A percentile compares a stretch with the other conserved stretches of the same genome.
Conservation (phyloP, 768 basidiomycete species). For the Collybia sp. region DNA sequence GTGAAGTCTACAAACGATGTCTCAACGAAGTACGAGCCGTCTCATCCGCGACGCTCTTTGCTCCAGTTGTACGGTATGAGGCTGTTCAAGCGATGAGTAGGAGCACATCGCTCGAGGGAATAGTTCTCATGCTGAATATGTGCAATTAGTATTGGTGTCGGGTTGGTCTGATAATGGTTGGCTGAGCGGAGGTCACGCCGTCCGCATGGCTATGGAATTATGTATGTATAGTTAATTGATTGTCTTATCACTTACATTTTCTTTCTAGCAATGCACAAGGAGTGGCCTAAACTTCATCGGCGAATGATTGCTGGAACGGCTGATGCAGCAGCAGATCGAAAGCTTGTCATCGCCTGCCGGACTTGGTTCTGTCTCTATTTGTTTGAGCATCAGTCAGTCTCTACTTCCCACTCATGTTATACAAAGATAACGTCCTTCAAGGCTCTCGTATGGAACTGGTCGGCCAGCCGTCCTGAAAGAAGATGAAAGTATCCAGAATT, state of each 20-base stretch:
- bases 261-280: constrained; percentile 75
- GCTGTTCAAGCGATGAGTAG: constrained; percentile 92
- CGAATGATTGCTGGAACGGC: constrained; percentile 71
- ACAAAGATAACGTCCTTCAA: constrained; percentile 20
- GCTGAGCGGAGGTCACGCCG: constrained; percentile 94
- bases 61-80: constrained; percentile 79
- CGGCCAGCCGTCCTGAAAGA: constrained; percentile 90
- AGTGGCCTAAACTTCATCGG: constrained; percentile 78
- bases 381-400: constrained; percentile 87
- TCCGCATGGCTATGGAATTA: constrained; percentile 93
- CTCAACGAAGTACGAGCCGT: constrained; percentile 84
- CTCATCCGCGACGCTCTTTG: constrained; percentile 82
- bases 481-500: constrained; percentile 85
- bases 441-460: constrained; percentile 92
- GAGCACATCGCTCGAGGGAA: constrained; percentile 20
- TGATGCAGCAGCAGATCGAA: constrained; percentile 59
- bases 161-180: constrained; percentile 97
- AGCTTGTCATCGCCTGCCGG: constrained; percentile 76
- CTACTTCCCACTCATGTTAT: constrained; percentile 1
- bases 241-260: background rate
- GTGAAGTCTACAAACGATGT: constrained; percentile 68
- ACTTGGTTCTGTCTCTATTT: constrained; percentile 94
- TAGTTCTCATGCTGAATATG: background rate
- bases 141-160: constrained; percentile 68
- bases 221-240: constrained; percentile 41